Evolutionary conservation across 352 stramenopile genomes (phyloP).

Genomic region (Pythium diclinum): DNA sequence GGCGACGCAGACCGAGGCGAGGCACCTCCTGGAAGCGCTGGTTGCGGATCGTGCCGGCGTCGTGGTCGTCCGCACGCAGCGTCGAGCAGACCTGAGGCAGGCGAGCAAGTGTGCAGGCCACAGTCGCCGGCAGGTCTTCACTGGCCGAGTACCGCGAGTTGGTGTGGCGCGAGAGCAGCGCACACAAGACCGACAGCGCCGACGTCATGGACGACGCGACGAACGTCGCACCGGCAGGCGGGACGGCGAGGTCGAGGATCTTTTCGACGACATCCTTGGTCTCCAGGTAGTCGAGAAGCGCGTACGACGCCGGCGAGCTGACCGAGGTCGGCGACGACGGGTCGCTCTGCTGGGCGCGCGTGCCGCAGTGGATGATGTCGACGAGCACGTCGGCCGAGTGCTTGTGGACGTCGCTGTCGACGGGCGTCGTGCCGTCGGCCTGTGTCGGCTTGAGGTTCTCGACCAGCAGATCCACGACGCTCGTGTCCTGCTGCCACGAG

Average conservation of each 20-base stretch:
- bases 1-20: constrained; percentile 64
- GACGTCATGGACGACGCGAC: constrained; percentile 76
- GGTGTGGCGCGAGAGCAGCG: constrained; percentile 68
- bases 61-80: constrained; percentile 53
- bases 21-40: constrained; percentile 71
- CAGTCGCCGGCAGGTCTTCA: constrained; percentile 57
- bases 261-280: constrained; percentile 69
- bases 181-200: constrained; percentile 72
- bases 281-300: constrained; percentile 76
- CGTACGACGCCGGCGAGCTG: constrained; percentile 55
- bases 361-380: constrained; percentile 85
- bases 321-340: constrained; percentile 56
- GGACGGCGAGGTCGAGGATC: constrained; percentile 59
- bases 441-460: constrained; percentile 42
- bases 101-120: constrained; percentile 50
- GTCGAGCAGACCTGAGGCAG: constrained; percentile 68
- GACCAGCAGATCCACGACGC: constrained; percentile 67
- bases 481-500: constrained; percentile 68
- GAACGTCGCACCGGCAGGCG: constrained; percentile 27
- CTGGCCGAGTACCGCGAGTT: constrained; percentile 72
- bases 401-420: constrained; percentile 81
- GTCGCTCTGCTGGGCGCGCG: constrained; percentile 68
- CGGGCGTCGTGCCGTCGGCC: constrained; percentile 23
- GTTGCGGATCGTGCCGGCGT: constrained; percentile 68
- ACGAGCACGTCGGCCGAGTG: constrained; percentile 79